Evolutionary conservation across 108 stramenopile species (phyloP), one percentile per base, ranked within the genome.

Genomic region (Poteriospumella lacustris): DNA sequence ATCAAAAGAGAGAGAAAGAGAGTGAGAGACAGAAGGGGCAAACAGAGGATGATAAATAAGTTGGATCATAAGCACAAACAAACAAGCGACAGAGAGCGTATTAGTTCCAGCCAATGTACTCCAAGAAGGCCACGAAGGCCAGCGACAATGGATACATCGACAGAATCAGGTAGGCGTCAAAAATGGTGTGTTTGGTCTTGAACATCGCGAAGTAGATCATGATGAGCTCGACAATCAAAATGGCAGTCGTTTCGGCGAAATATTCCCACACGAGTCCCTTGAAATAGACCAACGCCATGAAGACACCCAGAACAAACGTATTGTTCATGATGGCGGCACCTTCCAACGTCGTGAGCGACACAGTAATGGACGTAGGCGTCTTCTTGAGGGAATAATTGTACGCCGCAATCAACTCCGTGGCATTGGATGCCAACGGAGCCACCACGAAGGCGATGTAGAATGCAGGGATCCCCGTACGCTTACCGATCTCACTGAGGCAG

Each of bases 251-350:
- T 81, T 98, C 97, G 2, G 97, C 95, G 58, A 91, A 89, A 80
- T 92, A 98, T 84, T 94, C 87, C 97, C 97, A 98, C 9, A 93
- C 95, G 40, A 98, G 82, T 9, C 91, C 86, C 44, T 93, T 87
- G 78, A 92, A 90, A 80, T 85, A 94, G 60, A 96, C 89, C 44
- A 98, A 86, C 39, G 87, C 91, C 91, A 96, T 92, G 82, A 98
- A 96, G 64, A 96, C 91, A 0, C 89, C 92, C 43, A 98, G 87
- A 68, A 91, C 92, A 72, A 97, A 96, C 1, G 97, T 98, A 82
- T 96, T 96, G 88, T 96, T 98, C 95, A 96, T 96, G 62, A 87
- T 91, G 2, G 95, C 96, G n/a, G 97, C 97, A 31, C 97, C 97
- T 77, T 90, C 88, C 67, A 97, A 83, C 0, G 92, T 89, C 0